Evolutionary conservation across 768 basidiomycete genomes (phyloP), one percentile per base, ranked within the genome.

Genomic region (Tylopilus balloui): DNA sequence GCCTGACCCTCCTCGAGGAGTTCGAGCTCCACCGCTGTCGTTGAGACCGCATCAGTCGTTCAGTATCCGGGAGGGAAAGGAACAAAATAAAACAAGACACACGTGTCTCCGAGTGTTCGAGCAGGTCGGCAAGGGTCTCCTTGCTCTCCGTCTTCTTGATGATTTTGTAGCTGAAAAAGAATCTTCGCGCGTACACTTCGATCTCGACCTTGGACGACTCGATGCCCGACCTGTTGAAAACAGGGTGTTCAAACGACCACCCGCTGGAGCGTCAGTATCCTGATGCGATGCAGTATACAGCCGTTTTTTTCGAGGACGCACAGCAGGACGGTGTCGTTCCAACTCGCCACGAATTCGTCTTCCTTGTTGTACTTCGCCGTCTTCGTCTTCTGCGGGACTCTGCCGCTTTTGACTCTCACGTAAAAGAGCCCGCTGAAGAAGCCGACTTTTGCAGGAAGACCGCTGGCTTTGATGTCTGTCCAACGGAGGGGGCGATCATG

Each of bases 101-200:
- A 69, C 65, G 62, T 24, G 60, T 52, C 29, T 60, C 67, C 1
- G 56, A 42, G 21, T 69, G 65, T 23, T 67, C 67, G n/a, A 67
- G 65, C 11, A 66, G 45, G 44, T 66, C 65, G 1, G 60, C 65
- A 1, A 66, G 47, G 27, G 60, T 67, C 50, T 67, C 65, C 37
- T 59, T 69, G 35, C 56, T 69, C 50, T 66, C 65, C 27, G 65
- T 66, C 53, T 63, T 69, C 50, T 66, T 66, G 50, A 66, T 65
- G 52, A 67, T 7, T 29, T 69, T 66, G 55, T 65, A 66, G 42
- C 38, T 67, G 13, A 65, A 66, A 45, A 67, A 67, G 27, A 68
- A 66, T 3, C 63, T 42, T 11, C 65, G 60, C 3, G 65, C 65
- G 7, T 60, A 69, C 14, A 66, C 67, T 39, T 66, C 67, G 20